These are phyloP conservation scores for Zelopaecilomyces penicillatus DNA, from an alignment of 2,329 filamentous ascomycete species.

Conservation along the genomic window DNA sequence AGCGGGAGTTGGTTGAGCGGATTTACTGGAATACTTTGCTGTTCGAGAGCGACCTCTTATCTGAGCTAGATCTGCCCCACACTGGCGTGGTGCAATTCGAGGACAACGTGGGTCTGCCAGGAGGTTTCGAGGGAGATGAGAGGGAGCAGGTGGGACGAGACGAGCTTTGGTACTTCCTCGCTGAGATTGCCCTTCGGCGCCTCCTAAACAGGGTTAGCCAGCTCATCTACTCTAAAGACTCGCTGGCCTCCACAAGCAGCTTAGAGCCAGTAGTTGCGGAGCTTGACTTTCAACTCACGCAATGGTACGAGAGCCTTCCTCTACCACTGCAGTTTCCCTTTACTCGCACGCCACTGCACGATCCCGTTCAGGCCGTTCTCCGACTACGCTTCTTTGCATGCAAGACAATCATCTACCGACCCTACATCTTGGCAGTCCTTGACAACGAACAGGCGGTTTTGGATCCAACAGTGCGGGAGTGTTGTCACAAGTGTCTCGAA, in stretches of 20 bases:
- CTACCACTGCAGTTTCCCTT: slow-evolving; percentile 70
- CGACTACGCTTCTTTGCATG: slow-evolving; percentile 77
- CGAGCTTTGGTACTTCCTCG: slow-evolving; percentile 79
- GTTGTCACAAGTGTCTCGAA: slow-evolving; percentile 73
- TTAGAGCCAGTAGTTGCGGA: slow-evolving; percentile 72
- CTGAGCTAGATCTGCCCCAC: slow-evolving; percentile 72
- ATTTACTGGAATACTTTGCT: slow-evolving; percentile 80
- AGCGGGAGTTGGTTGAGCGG: slow-evolving; percentile 65
- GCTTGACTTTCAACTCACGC: slow-evolving; percentile 71
- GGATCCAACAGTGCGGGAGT: slow-evolving; percentile 65
- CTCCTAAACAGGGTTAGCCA: slow-evolving; percentile 73
- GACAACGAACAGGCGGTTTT: slow-evolving; percentile 66
- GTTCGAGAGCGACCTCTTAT: slow-evolving; percentile 71
- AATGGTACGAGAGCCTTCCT: slow-evolving; percentile 78
- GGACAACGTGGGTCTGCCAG: slow-evolving; percentile 68
- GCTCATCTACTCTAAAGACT: slow-evolving; percentile 69
- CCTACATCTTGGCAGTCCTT: slow-evolving; percentile 71
- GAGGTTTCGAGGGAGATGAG: slow-evolving; percentile 67
- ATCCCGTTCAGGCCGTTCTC: slow-evolving; percentile 71
- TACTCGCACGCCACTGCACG: slow-evolving; percentile 55
- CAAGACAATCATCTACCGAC: slow-evolving; percentile 77
- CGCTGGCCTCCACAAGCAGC: slow-evolving; percentile 61
- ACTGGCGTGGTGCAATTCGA: slow-evolving; percentile 78
- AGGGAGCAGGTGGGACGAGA: slow-evolving; percentile 58
- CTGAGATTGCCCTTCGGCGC: slow-evolving; percentile 70